phyloP scores from a whole-genome alignment of 2,329 filamentous ascomycete genomes.

The Magnaporthales sp. region DNA sequence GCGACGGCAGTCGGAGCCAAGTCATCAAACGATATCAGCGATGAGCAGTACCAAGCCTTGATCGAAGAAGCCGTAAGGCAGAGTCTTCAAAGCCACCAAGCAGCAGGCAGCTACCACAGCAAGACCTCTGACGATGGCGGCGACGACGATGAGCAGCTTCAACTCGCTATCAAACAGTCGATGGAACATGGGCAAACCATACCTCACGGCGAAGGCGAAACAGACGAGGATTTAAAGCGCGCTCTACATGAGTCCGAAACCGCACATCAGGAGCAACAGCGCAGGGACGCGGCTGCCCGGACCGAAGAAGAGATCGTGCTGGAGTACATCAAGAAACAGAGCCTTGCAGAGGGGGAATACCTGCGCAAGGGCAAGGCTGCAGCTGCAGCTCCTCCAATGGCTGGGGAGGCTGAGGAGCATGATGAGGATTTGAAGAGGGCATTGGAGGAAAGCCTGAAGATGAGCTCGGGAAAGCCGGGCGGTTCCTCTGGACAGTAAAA shows the following conservation, averaged over 20 bases:
- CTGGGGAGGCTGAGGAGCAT: conserved; percentile 27
- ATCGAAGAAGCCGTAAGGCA: conserved; percentile 47
- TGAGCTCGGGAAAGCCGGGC: neutral
- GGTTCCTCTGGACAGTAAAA: neutral
- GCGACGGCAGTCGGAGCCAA: conserved; percentile 17
- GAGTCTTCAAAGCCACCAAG: conserved; percentile 29
- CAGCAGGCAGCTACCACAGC: conserved; percentile 5
- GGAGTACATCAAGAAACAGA: conserved; percentile 72
- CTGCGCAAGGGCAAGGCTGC: conserved; percentile 23
- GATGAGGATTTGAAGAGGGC: conserved; percentile 49
- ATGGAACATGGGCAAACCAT: conserved; percentile 9
- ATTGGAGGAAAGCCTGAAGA: conserved; percentile 44
- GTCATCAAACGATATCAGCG: conserved; percentile 35
- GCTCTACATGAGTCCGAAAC: conserved; percentile 39
- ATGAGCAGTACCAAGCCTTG: conserved; percentile 48
- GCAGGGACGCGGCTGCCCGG: conserved; percentile 24
- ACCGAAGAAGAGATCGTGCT: conserved; percentile 66
- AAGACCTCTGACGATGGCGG: conserved; percentile 10
- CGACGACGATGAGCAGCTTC: conserved; percentile 45
- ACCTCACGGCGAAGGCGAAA: neutral
- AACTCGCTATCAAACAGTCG: conserved; percentile 39
- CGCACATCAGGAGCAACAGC: conserved; percentile 33
- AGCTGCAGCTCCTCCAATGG: neutral
- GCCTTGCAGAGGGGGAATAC: conserved; percentile 56
- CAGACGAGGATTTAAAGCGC: conserved; percentile 26